Percentiles rank a stretch among this genome's conserved stretches.
phyloP scores from a whole-genome alignment of 1,284 basidiomycete species.

The Boletus hoseneyae region DNA sequence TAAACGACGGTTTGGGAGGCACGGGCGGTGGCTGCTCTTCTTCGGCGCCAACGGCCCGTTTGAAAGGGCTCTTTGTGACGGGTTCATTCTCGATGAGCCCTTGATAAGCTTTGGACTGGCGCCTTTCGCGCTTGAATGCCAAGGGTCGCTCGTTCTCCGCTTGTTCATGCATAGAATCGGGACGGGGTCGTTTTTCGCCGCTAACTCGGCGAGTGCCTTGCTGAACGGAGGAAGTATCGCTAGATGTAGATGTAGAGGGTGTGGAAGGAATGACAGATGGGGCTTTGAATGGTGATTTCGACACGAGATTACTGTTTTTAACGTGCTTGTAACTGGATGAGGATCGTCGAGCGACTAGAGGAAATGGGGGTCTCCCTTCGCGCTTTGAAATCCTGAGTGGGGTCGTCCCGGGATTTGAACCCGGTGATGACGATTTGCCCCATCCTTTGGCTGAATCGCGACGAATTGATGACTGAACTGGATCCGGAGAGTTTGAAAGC shows the following conservation, averaged over 20 bases:
- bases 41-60: slow-evolving; percentile 26
- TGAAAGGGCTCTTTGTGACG: slow-evolving; percentile 87
- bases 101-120: slow-evolving; percentile 73
- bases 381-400: slow-evolving; percentile 73
- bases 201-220: slow-evolving; percentile 54
- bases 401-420: slow-evolving; percentile 45
- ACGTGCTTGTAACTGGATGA: slow-evolving; percentile 84
- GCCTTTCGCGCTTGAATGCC: slow-evolving; percentile 67
- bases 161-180: slow-evolving; percentile 62
- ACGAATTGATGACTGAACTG: slow-evolving; percentile 57
- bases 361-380: slow-evolving; percentile 43
- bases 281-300: slow-evolving; percentile 86
- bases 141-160: slow-evolving; percentile 70
- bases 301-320: slow-evolving; percentile 77
- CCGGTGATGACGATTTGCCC: slow-evolving; percentile 40
- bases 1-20: slow-evolving; percentile 23
- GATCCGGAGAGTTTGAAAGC: slow-evolving; percentile 62
- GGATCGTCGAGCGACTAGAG: slow-evolving; percentile 63
- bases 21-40: slow-evolving; percentile 28
- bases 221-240: slow-evolving; percentile 4
- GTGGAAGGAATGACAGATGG: slow-evolving; percentile 49
- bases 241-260: slow-evolving; percentile 32
- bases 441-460: slow-evolving; percentile 57
- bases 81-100: slow-evolving; percentile 72
- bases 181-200: slow-evolving; percentile 69